Evolutionary conservation across 2,329 filamentous ascomycete genomes (phyloP).

Genomic region (Arthrobotrys pseudoclavata): DNA sequence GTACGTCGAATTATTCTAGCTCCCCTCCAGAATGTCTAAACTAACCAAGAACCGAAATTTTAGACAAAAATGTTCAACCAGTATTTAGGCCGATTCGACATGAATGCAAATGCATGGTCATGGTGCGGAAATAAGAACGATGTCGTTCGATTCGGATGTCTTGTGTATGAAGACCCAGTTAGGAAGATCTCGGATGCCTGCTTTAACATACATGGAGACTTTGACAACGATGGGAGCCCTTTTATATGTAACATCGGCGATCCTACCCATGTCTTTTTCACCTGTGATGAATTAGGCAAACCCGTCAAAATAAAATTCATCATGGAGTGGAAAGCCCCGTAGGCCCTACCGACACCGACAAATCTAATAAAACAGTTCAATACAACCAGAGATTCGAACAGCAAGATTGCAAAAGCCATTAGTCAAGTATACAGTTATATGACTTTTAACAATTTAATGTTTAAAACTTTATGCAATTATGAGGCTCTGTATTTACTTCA

Average conservation of each 20-base stretch:
- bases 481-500: conserved; percentile 1
- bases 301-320: neutral
- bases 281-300: neutral
- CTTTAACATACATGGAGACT: too few species aligned
- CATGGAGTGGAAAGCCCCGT: conserved; percentile 14
- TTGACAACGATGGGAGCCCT: too few species aligned
- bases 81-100: neutral
- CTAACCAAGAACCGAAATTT: neutral
- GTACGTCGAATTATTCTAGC: conserved; percentile 8
- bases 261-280: conserved; percentile 1
- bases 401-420: neutral
- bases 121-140: neutral
- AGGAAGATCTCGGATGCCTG: too few species aligned
- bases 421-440: conserved; percentile 15
- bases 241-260: neutral
- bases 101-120: neutral
- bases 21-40: neutral
- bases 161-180: too few species aligned
- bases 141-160: too few species aligned
- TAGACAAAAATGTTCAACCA: neutral
- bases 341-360: neutral
- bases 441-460: conserved; percentile 12
- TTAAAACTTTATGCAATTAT: neutral
- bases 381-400: neutral
- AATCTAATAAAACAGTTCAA: conserved; percentile 3